These are phyloP conservation scores for Nannizziopsis barbatae DNA, from an alignment of 2,329 filamentous ascomycete genomes.

Conservation along the genomic window DNA sequence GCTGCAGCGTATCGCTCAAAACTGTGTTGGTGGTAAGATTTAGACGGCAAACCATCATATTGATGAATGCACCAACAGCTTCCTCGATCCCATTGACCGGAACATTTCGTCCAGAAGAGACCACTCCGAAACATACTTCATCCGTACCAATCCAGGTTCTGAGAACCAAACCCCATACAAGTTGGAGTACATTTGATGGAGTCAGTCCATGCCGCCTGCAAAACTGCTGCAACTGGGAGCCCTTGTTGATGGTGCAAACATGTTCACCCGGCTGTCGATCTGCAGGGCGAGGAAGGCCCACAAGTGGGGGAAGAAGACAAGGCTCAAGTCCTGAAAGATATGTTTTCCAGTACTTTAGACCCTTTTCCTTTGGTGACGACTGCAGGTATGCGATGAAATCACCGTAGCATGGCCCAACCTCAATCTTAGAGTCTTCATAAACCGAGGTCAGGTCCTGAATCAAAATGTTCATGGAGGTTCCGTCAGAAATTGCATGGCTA, in stretches of 20 bases:
- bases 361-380: constrained; percentile 19
- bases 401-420: constrained; percentile 25
- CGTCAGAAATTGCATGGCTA: constrained; percentile 31
- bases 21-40: constrained; percentile 26
- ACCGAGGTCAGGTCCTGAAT: constrained; percentile 25
- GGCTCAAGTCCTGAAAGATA: constrained; percentile 26
- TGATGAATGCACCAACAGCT: constrained; percentile 40
- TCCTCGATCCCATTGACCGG: constrained; percentile 29
- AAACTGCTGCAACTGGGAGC: constrained; percentile 12
- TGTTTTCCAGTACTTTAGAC: constrained; percentile 27
- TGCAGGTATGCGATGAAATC: constrained; percentile 30
- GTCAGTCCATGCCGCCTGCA: constrained; percentile 14
- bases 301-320: constrained; percentile 22
- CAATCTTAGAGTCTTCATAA: constrained; percentile 24
- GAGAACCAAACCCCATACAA: constrained; percentile 32
- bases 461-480: constrained; percentile 26
- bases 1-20: constrained; percentile 33
- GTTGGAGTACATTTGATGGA: constrained; percentile 49
- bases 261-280: constrained; percentile 8
- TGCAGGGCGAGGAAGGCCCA: constrained; percentile 1
- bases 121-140: constrained; percentile 34
- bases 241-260: constrained; percentile 12
- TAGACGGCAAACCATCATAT: constrained; percentile 45
- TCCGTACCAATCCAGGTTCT: constrained; percentile 27
- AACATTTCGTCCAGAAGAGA: constrained; percentile 31